Conservation (phyloP, 352 stramenopile genomes). For the Globisporangium megalacanthum region DNA sequence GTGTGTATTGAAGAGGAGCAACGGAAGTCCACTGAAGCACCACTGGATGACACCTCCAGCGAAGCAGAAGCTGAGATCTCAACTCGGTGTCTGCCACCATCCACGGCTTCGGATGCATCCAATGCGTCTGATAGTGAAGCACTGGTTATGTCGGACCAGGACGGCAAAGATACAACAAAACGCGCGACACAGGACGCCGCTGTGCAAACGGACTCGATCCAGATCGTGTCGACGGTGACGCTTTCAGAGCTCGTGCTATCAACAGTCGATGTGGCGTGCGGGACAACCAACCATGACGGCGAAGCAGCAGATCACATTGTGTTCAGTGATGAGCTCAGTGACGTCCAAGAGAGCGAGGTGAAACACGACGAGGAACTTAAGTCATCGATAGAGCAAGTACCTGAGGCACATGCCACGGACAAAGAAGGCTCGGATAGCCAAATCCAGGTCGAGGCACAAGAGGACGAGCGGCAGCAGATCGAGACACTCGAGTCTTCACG, state of each 20-base stretch:
- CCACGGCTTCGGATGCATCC: background rate
- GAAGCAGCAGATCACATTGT: background rate
- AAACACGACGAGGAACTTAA: no score
- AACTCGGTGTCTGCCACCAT: no score
- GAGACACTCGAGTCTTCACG: no score
- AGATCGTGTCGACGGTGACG: background rate
- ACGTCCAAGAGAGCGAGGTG: background rate
- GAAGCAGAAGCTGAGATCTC: no score
- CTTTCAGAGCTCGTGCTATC: background rate
- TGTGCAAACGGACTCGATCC: background rate
- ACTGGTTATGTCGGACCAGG: background rate
- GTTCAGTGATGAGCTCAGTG: background rate
- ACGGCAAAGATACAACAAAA: background rate
- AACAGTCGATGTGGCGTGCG: constrained; percentile 3
- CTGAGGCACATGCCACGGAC: background rate
- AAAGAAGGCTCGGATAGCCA: no score
- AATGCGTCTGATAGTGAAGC: background rate
- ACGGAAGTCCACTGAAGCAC: no score
- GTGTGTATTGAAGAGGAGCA: no score
- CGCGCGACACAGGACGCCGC: background rate
- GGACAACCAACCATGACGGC: background rate
- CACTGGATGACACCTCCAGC: no score
- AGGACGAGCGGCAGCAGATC: no score
- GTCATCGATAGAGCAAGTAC: background rate
- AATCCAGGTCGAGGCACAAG: no score